Evolutionary conservation across 2,329 filamentous ascomycete genomes (phyloP).

Genomic region (Botrytis sinoallii): DNA sequence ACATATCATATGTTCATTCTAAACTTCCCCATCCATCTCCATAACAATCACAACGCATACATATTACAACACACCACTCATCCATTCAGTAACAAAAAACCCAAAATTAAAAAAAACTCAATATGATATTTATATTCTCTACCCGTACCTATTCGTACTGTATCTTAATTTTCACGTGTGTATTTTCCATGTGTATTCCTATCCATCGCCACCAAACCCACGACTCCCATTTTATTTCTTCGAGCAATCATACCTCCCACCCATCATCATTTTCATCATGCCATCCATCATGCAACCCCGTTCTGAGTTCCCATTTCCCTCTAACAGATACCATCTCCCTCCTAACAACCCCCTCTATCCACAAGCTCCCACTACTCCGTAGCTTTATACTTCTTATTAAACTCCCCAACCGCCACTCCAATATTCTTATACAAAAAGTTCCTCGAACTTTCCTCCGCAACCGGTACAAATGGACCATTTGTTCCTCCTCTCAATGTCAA

Average conservation of each 20-base stretch:
- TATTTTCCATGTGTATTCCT: conserved; percentile 9
- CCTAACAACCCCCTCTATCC: conserved; percentile 17
- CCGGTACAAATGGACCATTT: conserved; percentile 91
- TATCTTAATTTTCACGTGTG: neutral
- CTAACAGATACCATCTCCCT: conserved; percentile 36
- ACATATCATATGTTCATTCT: neutral
- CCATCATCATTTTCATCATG: conserved; percentile 5
- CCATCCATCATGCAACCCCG: neutral
- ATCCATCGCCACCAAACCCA: neutral
- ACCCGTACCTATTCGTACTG: neutral
- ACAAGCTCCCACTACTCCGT: conserved; percentile 36
- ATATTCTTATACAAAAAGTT: conserved; percentile 64
- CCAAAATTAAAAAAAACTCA: neutral
- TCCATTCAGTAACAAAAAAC: neutral
- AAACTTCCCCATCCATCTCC: neutral
- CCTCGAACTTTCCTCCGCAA: conserved; percentile 77
- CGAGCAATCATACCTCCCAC: neutral
- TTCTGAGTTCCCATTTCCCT: neutral
- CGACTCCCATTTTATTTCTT: neutral
- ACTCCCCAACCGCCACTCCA: conserved; percentile 64
- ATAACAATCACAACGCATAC: neutral
- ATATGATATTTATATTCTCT: neutral
- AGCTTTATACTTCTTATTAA: conserved; percentile 54
- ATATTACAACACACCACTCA: neutral
- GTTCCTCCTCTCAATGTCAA: conserved; percentile 84